Evolutionary conservation across 225 moss, liverwort and hornwort species (phyloP), one percentile per base, ranked within the genome.

Genomic region (Pleurozium schreberi): DNA sequence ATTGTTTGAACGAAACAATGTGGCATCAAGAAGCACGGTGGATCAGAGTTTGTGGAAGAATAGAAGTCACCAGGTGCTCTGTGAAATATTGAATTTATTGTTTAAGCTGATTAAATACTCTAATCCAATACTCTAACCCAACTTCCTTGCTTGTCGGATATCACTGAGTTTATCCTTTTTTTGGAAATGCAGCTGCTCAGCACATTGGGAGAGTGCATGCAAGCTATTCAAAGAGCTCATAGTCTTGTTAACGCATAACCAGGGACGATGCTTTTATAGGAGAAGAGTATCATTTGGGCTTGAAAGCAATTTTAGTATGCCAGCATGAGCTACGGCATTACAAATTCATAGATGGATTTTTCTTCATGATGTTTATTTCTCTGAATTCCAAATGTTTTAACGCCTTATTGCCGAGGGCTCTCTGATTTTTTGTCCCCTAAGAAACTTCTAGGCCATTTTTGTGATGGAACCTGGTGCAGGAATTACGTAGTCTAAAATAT

Each of bases 131-230:
- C n/a, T n/a, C n/a, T n/a, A n/a, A n/a, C n/a, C n/a, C n/a, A 43
- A 62, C 33, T 80, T 81, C 26, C 50, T 80, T 82, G 84, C 88
- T 86, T 65, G 34, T 80, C 34, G 52, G 59, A 63, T 61, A 75
- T 89, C 45, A 79, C 83, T 73, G 62, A 93, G 61, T 74, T 36
- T 6, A 16, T 81, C 21, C 25, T 83, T 84, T 45, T 22, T 75
- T 90, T 53, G 85, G 71, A 47, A 67, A 57, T 91, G 88, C 93
- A 94, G 94, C 85, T 94, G 61, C 85, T 94, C 63, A 65, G 80
- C 74, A 78, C 91, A 21, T 28, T 91, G 88, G 90, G 92, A 80
- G 91, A 88, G 73, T 93, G 94, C 91, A 90, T 93, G 92, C 88
- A 91, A 82, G 89, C 90, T 52, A 94, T 94, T 81, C 88, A 94